Base-by-base conservation (phyloP, 2,329 filamentous ascomycete species). In the Blumeria hordei region DNA sequence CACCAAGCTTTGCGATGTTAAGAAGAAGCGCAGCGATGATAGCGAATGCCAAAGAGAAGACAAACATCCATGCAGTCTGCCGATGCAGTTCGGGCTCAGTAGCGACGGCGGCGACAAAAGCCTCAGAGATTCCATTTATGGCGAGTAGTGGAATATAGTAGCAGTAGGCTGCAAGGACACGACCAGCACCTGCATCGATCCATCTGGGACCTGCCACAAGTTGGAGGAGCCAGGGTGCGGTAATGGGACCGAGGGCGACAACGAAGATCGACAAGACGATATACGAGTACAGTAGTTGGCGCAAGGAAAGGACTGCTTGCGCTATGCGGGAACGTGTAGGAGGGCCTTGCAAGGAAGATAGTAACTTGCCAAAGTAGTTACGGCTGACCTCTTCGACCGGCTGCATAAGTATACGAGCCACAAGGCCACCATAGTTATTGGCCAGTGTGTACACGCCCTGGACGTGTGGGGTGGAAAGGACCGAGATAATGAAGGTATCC, bases 351-450 rank as follows among this genome's bases (percentile, higher is more conserved):
- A 28, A 28, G 0, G 67, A 65, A 0, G 73, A 67, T 21, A 95
- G 78, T 0, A 94, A 72, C 36, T 83, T 83, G 54, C 87, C 88
- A 63, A 96, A 95, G 64, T 94, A 81, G 64, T 82, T 88, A 41
- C 93, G 82, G 59, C 84, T 88, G 66, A 83, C 90, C 68, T 98
- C 93, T 67, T 98, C 92, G 57, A 98, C 79, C 7, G 92, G 93
- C 64, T 96, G 92, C 66, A 98, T 90, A 53, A 98, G 71, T 59
- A 96, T 78, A 3, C 92, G 78, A 0, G 92, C 92, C 33, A 94
- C 71, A 0, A 98, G 76, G 2, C 88, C 85, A 21, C 92, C 92
- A 66, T 92, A 98, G 67, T 96, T 98, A 62, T 88, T 88, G 54
- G 90, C 92, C 5, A 98, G 74, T 0, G 88, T 87, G 64, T 96